phyloP scores from a whole-genome alignment of 2,329 filamentous ascomycete species.

The Clonostachys byssicola region DNA sequence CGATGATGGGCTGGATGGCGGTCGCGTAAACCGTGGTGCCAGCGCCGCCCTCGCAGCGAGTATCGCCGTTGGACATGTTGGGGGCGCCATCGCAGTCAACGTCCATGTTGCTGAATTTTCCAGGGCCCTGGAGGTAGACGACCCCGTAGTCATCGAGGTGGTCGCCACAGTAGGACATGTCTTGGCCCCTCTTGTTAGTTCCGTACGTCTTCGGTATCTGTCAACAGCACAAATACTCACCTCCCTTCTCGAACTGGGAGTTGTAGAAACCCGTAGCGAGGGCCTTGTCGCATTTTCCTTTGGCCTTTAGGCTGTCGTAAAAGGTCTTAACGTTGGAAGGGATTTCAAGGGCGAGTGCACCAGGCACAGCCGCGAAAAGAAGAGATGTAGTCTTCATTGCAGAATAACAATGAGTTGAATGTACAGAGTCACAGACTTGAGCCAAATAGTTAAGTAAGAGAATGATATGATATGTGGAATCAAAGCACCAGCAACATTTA shows the following conservation, averaged over 20 bases:
- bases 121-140: constrained; percentile 38
- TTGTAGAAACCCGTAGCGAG: neutral
- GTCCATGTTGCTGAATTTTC: constrained; percentile 48
- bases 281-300: neutral
- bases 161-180: constrained; percentile 32
- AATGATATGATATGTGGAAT: too few species aligned
- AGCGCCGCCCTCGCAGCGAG: constrained; percentile 33
- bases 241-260: neutral
- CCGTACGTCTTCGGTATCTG: too few species aligned
- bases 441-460: too few species aligned
- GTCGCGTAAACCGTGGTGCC: constrained; percentile 35
- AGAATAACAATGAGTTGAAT: too few species aligned
- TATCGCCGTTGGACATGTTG: constrained; percentile 25
- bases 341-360: neutral
- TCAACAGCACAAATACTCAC: neutral
- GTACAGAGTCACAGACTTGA: too few species aligned
- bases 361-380: neutral
- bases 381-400: too few species aligned
- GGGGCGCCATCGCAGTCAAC: constrained; percentile 53
- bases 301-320: neutral
- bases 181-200: neutral
- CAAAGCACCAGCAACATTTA: too few species aligned
- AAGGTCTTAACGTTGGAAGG: neutral
- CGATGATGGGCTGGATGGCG: constrained; percentile 32
- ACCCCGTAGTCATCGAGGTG: constrained; percentile 25